Base-by-base conservation (phyloP, 306 rosid genomes). In the Cicer bijugum region DNA sequence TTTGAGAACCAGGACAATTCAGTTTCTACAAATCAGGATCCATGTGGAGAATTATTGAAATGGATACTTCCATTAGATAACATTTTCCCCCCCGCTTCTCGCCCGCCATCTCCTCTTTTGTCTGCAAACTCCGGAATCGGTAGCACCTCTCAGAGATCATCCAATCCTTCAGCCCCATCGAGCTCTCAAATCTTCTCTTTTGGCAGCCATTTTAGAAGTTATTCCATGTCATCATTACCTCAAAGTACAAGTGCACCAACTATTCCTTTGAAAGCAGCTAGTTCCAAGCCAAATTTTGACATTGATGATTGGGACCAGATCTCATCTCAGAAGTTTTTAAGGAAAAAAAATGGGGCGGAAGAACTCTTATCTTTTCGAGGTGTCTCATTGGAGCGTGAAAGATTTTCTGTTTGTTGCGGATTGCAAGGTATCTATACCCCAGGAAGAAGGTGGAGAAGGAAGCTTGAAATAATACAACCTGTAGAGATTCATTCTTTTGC, bases 31-130 rank as follows among this genome's bases (percentile, higher is more conserved):
- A 72, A 76, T 82, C 89, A 63, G 71, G 96, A 89, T 68, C 96
- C 96, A 40, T 87, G 90, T 75, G 90, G 91, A 71, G 92, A 90
- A 63, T 83, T 94, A 60, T 88, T 94, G 82, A 94, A 82, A 80
- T 94, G 99, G 99, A 75, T 94, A 87, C 92, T 88, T 79, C 99
- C 99, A 50, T 84, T 94, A 76, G 99, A 94, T 76, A 94, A 91
- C 79, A 76, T 84, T 44, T 76, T 83, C 17, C 67, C 91, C 50
- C 60, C 90, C 71, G 85, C 85, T 16, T 40, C 91, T 74, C 97
- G 71, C 33, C 82, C 90, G 4, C 11, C 81, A 82, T 82, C 95
- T 79, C 96, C 96, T 72, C 88, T 89, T 39, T 1, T 86, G 66
- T 72, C 65, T 76, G 59, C 91, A 68, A 87, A 66, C 83, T 47